phyloP scores from a whole-genome alignment of 169 alveolate species.

The Neospora caninum region DNA sequence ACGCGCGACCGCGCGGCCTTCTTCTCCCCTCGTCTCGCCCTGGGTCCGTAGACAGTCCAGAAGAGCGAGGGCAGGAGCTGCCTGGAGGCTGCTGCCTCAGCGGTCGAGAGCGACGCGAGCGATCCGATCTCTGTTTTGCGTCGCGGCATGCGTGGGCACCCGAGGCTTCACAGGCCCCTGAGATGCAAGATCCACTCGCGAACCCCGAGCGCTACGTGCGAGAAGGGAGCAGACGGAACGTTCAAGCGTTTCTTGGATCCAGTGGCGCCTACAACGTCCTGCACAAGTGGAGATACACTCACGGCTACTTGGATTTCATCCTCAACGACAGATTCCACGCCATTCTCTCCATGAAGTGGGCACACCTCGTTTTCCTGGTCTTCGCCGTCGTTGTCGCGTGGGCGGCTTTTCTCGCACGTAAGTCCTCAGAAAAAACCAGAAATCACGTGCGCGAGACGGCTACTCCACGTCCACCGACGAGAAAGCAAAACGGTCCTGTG shows the following conservation, averaged over 20 bases:
- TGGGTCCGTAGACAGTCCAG: too few species aligned
- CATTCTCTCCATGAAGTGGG: conserved; percentile 65
- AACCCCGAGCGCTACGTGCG: too few species aligned
- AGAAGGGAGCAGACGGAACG: neutral
- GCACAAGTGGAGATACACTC: conserved; percentile 32
- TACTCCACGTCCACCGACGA: neutral
- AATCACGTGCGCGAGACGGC: neutral
- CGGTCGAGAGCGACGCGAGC: too few species aligned
- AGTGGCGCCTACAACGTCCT: neutral
- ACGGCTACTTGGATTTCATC: conserved; percentile 57
- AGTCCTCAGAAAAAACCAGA: neutral
- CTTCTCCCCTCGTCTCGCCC: too few species aligned
- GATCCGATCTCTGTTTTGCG: too few species aligned
- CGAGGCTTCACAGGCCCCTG: too few species aligned
- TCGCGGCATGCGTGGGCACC: too few species aligned
- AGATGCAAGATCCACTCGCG: too few species aligned
- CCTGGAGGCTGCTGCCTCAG: too few species aligned
- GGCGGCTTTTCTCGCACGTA: conserved; percentile 62
- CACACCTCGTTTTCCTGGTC: conserved; percentile 65
- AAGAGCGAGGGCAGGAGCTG: too few species aligned
- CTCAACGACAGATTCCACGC: conserved; percentile 66
- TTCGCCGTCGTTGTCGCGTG: conserved; percentile 60
- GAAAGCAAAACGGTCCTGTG: too few species aligned
- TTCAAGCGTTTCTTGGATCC: neutral
- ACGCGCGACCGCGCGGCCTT: too few species aligned